Percentiles rank a stretch among this genome's conserved stretches.
phyloP scores from a whole-genome alignment of 208 protist species.

The Hexamita inflata region DNA sequence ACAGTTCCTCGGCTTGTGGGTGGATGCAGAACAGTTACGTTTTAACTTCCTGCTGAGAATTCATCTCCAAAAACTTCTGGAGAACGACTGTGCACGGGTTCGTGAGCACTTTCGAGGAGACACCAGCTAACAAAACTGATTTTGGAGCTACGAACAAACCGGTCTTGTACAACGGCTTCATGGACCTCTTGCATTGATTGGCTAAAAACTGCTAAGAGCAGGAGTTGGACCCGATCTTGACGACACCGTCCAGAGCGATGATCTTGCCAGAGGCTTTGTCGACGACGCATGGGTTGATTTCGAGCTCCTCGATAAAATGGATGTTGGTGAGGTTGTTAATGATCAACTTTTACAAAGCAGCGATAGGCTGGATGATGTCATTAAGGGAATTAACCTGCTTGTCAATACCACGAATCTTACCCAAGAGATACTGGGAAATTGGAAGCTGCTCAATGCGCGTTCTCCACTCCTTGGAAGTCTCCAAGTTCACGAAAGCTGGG shows the following conservation, averaged over 20 bases:
- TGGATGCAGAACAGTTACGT: not conserved
- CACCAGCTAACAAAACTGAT: constrained; percentile 35
- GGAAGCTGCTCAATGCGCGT: not conserved
- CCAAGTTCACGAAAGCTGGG: not conserved
- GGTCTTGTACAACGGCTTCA: constrained; percentile 38
- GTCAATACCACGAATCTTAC: not conserved
- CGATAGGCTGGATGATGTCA: not conserved
- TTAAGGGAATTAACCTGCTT: not conserved
- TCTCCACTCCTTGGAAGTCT: too few species aligned
- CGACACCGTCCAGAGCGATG: constrained; percentile 35
- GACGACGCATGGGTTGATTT: constrained; percentile 37
- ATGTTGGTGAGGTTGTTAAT: not conserved
- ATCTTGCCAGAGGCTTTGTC: constrained; percentile 1
- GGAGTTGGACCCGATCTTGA: not conserved
- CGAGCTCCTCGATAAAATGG: constrained; percentile 30
- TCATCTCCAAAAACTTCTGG: not conserved
- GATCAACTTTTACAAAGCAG: not conserved
- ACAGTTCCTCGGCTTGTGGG: not conserved
- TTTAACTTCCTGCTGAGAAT: not conserved
- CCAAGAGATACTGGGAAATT: not conserved
- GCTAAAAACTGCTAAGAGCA: not conserved
- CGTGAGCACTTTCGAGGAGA: constrained; percentile 12
- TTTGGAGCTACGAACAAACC: constrained; percentile 22
- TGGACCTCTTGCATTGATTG: not conserved
- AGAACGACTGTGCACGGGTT: constrained; percentile 34